phyloP scores from a whole-genome alignment of 805 yeast genomes.

The Starmerella powellii region DNA sequence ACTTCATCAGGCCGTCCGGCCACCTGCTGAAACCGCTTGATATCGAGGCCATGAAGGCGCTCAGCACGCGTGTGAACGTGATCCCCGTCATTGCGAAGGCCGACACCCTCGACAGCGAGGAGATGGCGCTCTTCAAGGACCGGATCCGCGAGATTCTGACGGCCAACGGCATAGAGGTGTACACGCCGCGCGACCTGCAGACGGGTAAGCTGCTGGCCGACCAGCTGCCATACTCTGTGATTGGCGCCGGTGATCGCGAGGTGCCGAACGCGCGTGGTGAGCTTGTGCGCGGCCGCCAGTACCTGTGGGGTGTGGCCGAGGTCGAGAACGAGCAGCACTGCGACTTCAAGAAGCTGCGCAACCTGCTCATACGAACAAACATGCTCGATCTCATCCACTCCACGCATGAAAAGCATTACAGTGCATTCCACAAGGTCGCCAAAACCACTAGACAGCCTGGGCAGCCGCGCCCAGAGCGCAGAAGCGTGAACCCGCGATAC shows the following conservation, averaged over 20 bases:
- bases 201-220: slow-evolving; percentile 24
- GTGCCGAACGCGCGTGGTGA: slow-evolving; percentile 36
- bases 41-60: slow-evolving; percentile 56
- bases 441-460: slow-evolving; percentile 39
- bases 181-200: slow-evolving; percentile 34
- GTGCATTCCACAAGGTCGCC: slow-evolving; percentile 49
- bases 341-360: slow-evolving; percentile 57
- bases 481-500: slow-evolving; percentile 70
- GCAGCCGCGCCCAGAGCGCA: slow-evolving; percentile 28
- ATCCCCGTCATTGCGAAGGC: slow-evolving; percentile 76
- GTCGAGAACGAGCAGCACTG: slow-evolving; percentile 67
- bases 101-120: slow-evolving; percentile 54
- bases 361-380: slow-evolving; percentile 52
- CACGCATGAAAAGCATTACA: slow-evolving; percentile 62
- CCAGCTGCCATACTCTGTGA: slow-evolving; percentile 56
- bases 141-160: slow-evolving; percentile 40
- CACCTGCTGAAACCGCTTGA: slow-evolving; percentile 54
- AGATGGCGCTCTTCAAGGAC: slow-evolving; percentile 42
- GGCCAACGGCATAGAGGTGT: slow-evolving; percentile 46
- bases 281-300: slow-evolving; percentile 58
- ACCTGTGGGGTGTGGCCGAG: slow-evolving; percentile 79
- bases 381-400: slow-evolving; percentile 67
- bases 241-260: slow-evolving; percentile 47
- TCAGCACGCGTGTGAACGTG: slow-evolving; percentile 61
- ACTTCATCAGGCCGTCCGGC: slow-evolving; percentile 63